Base-by-base conservation (phyloP, 2,329 filamentous ascomycete genomes). In the Alternaria alternata region DNA sequence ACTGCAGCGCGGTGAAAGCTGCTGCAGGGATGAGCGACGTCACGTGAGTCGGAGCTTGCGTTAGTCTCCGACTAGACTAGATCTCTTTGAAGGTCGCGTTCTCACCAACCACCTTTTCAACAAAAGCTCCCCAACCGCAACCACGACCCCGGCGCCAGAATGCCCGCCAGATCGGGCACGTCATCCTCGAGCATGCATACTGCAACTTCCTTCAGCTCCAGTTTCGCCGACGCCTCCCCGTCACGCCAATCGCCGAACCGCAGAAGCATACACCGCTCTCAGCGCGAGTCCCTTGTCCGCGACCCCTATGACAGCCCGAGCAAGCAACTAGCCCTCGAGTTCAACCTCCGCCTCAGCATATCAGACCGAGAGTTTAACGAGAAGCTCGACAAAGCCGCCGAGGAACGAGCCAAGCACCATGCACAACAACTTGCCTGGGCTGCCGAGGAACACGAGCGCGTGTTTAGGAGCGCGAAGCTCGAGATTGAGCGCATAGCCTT, bases 391-490 rank as follows among this genome's bases (percentile, higher is more conserved):
- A 81, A 82, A 41, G 85, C 88, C 52, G 83, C 86, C 32, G 84
- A 86, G 36, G 88, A 91, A 64, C 86, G 85, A 34, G 88, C 89
- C 71, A 81, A 85, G 51, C 83, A 82, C 56, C 89, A 92, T 72
- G 84, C 85, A 59, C 85, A 88, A 67, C 89, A 90, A 14, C 84
- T 94, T 16, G 86, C 86, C 46, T 85, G 86, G 47, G 89, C 89
- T 4, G 87, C 87, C 49, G 82, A 83, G 14, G 86, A 90, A 70
- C 91, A 93, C 74, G 86, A 91, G 38, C 84, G 86, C 28, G 85
- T 94, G 11, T 84, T 83, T 46, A 78, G 82, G 53, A 81, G 83
- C 51, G 87, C 87, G 4, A 82, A 87, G 69, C 80, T 83, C 20
- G 84, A 82, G 18, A 68, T 86, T n/a, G 78, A 84, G 41, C 79